A percentile compares a stretch with the other conserved stretches of the same genome.
Evolutionary conservation across 2,329 filamentous ascomycete species (phyloP).

Genomic region (Leptographium flavum): DNA sequence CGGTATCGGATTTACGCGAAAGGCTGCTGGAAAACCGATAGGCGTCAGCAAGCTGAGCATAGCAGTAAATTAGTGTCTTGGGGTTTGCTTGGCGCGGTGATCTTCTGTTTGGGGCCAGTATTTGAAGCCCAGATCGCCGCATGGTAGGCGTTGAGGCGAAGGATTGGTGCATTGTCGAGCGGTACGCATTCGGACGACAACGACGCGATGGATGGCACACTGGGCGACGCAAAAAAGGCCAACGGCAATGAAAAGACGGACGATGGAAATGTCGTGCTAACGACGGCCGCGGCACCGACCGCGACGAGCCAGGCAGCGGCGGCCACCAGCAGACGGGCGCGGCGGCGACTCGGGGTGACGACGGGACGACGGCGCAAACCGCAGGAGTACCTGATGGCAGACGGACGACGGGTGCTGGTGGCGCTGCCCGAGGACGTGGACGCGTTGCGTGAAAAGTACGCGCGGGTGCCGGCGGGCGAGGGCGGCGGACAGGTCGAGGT

Average conservation of each 20-base stretch:
- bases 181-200: no score
- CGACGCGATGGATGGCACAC: no score
- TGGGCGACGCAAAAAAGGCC: no score
- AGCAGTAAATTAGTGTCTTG: not conserved
- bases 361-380: constrained; percentile 22
- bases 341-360: not conserved
- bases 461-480: constrained; percentile 15
- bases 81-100: not conserved
- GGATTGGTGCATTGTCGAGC: no score
- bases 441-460: constrained; percentile 29
- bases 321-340: not conserved
- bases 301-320: not conserved
- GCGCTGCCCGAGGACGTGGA: constrained; percentile 40
- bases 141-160: no score
- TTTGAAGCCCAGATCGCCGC: no score
- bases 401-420: constrained; percentile 41
- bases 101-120: no score
- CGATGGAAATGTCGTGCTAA: no score
- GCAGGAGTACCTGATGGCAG: constrained; percentile 38
- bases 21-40: not conserved
- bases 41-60: not conserved
- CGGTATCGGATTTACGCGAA: not conserved
- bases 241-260: no score
- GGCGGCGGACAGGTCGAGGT: constrained; percentile 31
- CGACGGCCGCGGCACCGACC: no score